These are phyloP conservation scores for Talaromyces sp. DNA, from an alignment of 2,329 filamentous ascomycete species.

Conservation along the genomic window DNA sequence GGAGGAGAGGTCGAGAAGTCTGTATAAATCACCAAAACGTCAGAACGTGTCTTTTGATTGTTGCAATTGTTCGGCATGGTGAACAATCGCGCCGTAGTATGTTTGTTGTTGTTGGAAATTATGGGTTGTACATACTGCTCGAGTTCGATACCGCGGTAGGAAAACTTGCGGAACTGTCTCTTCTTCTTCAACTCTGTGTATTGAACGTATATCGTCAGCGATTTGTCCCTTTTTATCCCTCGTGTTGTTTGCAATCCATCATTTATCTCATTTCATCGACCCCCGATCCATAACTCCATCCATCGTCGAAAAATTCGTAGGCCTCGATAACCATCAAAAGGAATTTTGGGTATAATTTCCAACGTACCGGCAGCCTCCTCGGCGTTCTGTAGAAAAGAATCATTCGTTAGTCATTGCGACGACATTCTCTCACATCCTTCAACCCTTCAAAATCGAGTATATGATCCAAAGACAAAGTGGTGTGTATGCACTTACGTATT, in stretches of 20 bases:
- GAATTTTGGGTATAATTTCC: too few species aligned
- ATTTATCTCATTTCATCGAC: background rate
- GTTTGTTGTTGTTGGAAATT: background rate
- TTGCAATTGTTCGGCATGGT: too few species aligned
- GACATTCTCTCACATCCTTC: background rate
- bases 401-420: conserved; percentile 31
- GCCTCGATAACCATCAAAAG: background rate
- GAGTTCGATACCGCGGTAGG: conserved; percentile 98
- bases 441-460: conserved; percentile 16
- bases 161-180: conserved; percentile 99
- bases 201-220: conserved; percentile 29
- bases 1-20: conserved; percentile 96
- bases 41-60: too few species aligned
- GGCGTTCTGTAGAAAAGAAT: conserved; percentile 63
- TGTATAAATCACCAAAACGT: conserved; percentile 43
- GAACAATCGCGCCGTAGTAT: too few species aligned
- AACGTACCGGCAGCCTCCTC: conserved; percentile 82
- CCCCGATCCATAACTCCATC: background rate
- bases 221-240: conserved; percentile 13
- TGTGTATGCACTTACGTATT: conserved; percentile 91
- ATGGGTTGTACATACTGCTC: conserved; percentile 75
- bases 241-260: conserved; percentile 4
- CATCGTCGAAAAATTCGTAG: background rate
- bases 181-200: conserved; percentile 94
- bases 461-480: too few species aligned